These are phyloP conservation scores for Pichia paraexigua DNA, from an alignment of 805 yeast species.

Conservation along the genomic window DNA sequence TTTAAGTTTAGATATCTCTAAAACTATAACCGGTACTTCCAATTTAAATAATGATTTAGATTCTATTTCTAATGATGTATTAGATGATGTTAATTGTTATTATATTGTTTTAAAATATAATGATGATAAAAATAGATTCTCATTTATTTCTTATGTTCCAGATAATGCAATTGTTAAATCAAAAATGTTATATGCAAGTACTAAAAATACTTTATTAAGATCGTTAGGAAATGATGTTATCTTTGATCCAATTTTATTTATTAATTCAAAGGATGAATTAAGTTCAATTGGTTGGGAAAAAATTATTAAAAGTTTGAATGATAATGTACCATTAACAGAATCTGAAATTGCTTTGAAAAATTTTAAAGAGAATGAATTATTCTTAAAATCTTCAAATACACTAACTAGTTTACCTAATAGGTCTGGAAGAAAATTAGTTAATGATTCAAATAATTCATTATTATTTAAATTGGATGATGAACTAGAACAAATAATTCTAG, in stretches of 20 bases:
- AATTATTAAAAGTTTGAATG: slow-evolving; percentile 29
- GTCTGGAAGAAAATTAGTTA: background rate
- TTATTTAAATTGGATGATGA: slow-evolving; percentile 4
- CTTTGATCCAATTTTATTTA: slow-evolving; percentile 38
- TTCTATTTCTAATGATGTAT: background rate
- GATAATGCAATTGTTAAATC: slow-evolving; percentile 72
- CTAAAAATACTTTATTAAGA: slow-evolving; percentile 67
- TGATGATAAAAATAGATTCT: slow-evolving; percentile 26
- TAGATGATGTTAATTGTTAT: slow-evolving; percentile 30
- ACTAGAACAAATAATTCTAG: background rate
- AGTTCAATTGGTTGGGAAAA: slow-evolving; percentile 40
- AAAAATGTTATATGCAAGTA: slow-evolving; percentile 92
- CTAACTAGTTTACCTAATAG: background rate
- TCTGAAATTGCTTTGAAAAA: slow-evolving; percentile 47
- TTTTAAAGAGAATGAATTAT: slow-evolving; percentile 37
- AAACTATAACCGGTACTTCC: background rate
- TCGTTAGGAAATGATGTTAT: slow-evolving; percentile 51
- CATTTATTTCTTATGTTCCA: slow-evolving; percentile 80
- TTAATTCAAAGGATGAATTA: slow-evolving; percentile 52
- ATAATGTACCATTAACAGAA: slow-evolving; percentile 44
- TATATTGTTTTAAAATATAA: slow-evolving; percentile 26
- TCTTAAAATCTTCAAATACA: slow-evolving; percentile 32
- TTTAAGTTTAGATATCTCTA: background rate
- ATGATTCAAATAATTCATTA: slow-evolving; percentile 2
- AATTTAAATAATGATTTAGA: slow-evolving; percentile 5